A percentile compares a stretch with the other conserved stretches of the same genome.
These are phyloP conservation scores for Taiozyma sp. DNA, from an alignment of 1,139 yeast species.

Conservation along the genomic window DNA sequence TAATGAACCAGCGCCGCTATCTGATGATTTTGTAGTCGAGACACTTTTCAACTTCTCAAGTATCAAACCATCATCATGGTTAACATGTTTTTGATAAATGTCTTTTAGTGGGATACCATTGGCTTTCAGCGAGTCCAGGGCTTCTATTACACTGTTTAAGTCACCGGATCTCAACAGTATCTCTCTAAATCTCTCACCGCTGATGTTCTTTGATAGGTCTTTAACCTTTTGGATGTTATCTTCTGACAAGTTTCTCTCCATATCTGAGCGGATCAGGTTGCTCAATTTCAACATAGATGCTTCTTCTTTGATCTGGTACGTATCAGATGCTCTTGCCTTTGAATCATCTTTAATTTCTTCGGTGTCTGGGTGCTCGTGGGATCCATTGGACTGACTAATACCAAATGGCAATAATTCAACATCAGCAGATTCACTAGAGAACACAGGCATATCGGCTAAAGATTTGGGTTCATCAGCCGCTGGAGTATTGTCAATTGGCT, in stretches of 20 bases:
- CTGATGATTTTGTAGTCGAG: background rate
- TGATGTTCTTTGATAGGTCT: constrained; percentile 16
- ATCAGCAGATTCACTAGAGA: constrained; percentile 26
- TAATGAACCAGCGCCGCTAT: background rate
- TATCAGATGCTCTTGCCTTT: constrained; percentile 13
- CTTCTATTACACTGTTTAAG: constrained; percentile 44
- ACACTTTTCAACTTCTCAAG: constrained; percentile 15
- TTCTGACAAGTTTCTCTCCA: constrained; percentile 3
- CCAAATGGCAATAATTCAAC: constrained; percentile 31
- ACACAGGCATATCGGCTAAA: constrained; percentile 5
- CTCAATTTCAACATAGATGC: constrained; percentile 18
- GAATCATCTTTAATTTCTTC: constrained; percentile 12
- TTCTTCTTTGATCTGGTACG: constrained; percentile 18
- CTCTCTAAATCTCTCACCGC: constrained; percentile 51
- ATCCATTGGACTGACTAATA: constrained; percentile 1
- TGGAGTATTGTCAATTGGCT: background rate
- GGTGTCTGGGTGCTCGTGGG: constrained; percentile 14
- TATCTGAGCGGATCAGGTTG: constrained; percentile 10
- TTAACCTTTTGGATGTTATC: constrained; percentile 14
- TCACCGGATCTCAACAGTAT: constrained; percentile 46
- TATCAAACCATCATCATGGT: constrained; percentile 6
- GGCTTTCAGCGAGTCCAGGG: constrained; percentile 43
- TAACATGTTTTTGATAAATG: constrained; percentile 31
- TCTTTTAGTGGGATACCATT: constrained; percentile 48
- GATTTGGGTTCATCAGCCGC: background rate